Percentiles rank a stretch among this genome's conserved stretches.
Evolutionary conservation across 352 stramenopile genomes (phyloP).

Genomic region (Phytopythium montanum): DNA sequence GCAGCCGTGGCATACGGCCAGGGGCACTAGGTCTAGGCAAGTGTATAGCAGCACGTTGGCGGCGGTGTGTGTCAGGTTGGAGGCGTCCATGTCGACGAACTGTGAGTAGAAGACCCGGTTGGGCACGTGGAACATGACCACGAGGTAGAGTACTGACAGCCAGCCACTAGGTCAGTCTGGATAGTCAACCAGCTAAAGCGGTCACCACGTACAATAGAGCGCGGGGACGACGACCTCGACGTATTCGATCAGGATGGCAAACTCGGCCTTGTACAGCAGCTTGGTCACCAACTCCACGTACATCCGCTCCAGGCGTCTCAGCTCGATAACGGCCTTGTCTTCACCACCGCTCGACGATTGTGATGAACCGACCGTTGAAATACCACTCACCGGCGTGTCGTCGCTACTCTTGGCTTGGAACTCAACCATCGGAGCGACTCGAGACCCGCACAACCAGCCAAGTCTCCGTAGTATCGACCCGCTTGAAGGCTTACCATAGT

Average conservation of each 20-base stretch:
- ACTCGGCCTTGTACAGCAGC: conserved; percentile 9
- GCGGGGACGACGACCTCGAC: conserved; percentile 1
- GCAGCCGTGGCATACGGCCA: background rate
- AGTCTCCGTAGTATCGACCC: background rate
- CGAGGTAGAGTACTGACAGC: conserved; percentile 6
- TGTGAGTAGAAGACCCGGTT: conserved; percentile 9
- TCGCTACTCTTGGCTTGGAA: too few relatives aligned
- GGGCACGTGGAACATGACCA: conserved; percentile 2
- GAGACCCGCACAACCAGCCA: background rate
- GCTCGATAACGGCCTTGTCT: background rate
- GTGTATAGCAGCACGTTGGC: conserved; percentile 1
- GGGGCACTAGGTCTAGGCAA: background rate
- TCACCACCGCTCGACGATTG: background rate
- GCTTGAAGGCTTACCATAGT: background rate
- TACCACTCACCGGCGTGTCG: too few relatives aligned
- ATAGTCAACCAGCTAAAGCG: background rate
- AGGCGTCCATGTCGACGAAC: background rate
- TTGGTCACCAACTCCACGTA: background rate
- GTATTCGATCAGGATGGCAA: conserved; percentile 7
- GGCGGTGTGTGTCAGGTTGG: background rate
- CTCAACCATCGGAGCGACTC: background rate
- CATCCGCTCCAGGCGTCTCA: background rate
- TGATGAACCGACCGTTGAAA: background rate
- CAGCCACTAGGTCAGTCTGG: background rate
- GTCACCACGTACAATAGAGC: background rate